phyloP scores from a whole-genome alignment of 1,284 basidiomycete genomes.

The Cryptococcus amylolentus region DNA sequence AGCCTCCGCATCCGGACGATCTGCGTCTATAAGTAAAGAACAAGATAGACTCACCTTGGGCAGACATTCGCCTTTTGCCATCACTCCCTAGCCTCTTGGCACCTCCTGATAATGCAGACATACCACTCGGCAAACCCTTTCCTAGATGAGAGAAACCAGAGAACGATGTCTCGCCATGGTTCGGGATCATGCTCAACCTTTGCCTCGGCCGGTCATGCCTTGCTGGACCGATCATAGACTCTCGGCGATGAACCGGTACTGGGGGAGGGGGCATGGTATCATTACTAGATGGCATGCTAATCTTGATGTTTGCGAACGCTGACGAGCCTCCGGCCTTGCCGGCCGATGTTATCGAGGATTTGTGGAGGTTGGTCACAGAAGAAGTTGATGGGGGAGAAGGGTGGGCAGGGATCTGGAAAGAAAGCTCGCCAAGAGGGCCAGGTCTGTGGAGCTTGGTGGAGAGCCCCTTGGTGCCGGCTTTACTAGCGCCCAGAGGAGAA shows the following conservation, averaged over 20 bases:
- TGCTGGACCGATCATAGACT: constrained; percentile 13
- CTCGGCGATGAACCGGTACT: constrained; percentile 2
- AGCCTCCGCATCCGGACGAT: too few relatives aligned
- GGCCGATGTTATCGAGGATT: constrained; percentile 16
- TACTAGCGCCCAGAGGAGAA: constrained; percentile 1
- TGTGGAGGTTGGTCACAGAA: constrained; percentile 13
- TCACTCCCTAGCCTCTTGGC: constrained; percentile 4
- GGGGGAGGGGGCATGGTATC: constrained; percentile 6
- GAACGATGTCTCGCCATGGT: constrained; percentile 7
- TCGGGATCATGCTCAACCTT: constrained; percentile 15
- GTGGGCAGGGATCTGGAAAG: constrained; percentile 3
- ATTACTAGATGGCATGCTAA: neutral
- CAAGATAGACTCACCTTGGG: constrained; percentile 6
- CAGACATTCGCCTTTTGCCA: constrained; percentile 9
- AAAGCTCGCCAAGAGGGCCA: constrained; percentile 12
- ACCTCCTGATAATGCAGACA: constrained; percentile 10
- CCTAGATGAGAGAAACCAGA: constrained; percentile 1
- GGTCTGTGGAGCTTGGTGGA: constrained; percentile 8
- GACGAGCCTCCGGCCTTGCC: constrained; percentile 7
- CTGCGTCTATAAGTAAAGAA: neutral
- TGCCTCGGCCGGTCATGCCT: constrained; percentile 16
- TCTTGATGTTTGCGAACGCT: constrained; percentile 12
- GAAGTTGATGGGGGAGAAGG: constrained; percentile 3
- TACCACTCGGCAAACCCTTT: constrained; percentile 9
- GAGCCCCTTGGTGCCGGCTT: constrained; percentile 10